These are phyloP conservation scores for Fagus crenata DNA, from an alignment of 306 rosid genomes.

Conservation along the genomic window DNA sequence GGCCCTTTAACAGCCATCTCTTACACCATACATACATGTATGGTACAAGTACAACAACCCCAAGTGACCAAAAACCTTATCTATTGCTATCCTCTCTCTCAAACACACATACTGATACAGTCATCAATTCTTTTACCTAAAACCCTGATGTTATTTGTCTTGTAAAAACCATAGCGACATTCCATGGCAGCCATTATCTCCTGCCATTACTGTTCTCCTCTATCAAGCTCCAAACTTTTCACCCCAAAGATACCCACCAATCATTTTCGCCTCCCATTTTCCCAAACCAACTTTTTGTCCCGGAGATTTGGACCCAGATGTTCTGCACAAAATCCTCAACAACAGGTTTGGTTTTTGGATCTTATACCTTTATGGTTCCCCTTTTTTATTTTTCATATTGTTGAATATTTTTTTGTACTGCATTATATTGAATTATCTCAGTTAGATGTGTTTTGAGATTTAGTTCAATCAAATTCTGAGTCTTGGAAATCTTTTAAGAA, in stretches of 20 bases:
- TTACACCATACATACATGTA: too few relatives aligned
- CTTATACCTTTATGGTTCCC: not conserved
- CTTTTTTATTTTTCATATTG: not conserved
- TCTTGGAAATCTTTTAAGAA: too few relatives aligned
- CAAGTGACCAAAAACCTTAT: constrained; percentile 35
- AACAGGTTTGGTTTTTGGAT: constrained; percentile 39
- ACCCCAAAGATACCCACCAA: constrained; percentile 37
- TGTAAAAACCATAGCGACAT: constrained; percentile 6
- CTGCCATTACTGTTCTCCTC: constrained; percentile 51
- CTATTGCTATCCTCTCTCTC: constrained; percentile 25
- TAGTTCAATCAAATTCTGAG: not conserved
- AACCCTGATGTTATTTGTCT: constrained; percentile 27
- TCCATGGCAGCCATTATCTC: constrained; percentile 70
- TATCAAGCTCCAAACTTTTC: constrained; percentile 41
- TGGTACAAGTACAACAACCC: not conserved
- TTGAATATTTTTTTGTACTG: not conserved
- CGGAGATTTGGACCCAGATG: constrained; percentile 45
- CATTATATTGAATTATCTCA: not conserved
- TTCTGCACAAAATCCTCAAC: constrained; percentile 51
- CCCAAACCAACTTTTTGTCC: constrained; percentile 32
- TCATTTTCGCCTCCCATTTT: constrained; percentile 38
- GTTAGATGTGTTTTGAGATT: not conserved
- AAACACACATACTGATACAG: not conserved
- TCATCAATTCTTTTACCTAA: not conserved
- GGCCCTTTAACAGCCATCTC: constrained; percentile 10